These are phyloP conservation scores for Psilocybe cyanescens DNA, from an alignment of 768 basidiomycete species.

Conservation along the genomic window DNA sequence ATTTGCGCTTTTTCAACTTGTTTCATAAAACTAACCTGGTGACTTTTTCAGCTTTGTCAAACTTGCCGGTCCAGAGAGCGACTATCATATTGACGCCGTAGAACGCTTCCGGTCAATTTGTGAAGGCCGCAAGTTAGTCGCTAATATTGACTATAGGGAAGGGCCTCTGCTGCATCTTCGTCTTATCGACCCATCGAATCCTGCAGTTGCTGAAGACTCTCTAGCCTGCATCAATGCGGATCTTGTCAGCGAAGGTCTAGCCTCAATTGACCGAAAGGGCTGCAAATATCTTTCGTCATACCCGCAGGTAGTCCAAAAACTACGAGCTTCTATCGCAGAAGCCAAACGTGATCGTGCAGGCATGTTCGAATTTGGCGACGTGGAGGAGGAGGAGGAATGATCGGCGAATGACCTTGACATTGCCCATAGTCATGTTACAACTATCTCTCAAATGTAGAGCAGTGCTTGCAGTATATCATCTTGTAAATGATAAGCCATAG, in stretches of 20 bases:
- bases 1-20: not conserved
- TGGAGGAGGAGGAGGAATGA: slow-evolving; percentile 76
- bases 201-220: slow-evolving; percentile 67
- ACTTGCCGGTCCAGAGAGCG: slow-evolving; percentile 77
- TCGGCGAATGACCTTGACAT: not conserved
- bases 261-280: slow-evolving; percentile 75
- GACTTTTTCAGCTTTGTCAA: slow-evolving; percentile 75
- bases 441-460: not conserved
- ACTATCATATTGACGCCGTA: slow-evolving; percentile 85
- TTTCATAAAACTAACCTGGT: not conserved
- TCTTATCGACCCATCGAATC: slow-evolving; percentile 87
- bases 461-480: not conserved
- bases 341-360: slow-evolving; percentile 80
- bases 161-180: slow-evolving; percentile 82
- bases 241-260: slow-evolving; percentile 87
- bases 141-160: slow-evolving; percentile 91
- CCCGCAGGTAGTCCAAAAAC: slow-evolving; percentile 64
- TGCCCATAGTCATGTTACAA: not conserved
- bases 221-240: slow-evolving; percentile 86
- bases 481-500: not conserved
- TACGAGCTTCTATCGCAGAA: slow-evolving; percentile 60
- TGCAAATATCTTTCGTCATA: slow-evolving; percentile 76
- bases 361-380: slow-evolving; percentile 92
- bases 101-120: slow-evolving; percentile 85
- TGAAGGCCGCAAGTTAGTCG: slow-evolving; percentile 94